Evolutionary conservation across 2,329 filamentous ascomycete genomes (phyloP), one percentile per base, ranked within the genome.

Genomic region (Mollisiaceae sp.): DNA sequence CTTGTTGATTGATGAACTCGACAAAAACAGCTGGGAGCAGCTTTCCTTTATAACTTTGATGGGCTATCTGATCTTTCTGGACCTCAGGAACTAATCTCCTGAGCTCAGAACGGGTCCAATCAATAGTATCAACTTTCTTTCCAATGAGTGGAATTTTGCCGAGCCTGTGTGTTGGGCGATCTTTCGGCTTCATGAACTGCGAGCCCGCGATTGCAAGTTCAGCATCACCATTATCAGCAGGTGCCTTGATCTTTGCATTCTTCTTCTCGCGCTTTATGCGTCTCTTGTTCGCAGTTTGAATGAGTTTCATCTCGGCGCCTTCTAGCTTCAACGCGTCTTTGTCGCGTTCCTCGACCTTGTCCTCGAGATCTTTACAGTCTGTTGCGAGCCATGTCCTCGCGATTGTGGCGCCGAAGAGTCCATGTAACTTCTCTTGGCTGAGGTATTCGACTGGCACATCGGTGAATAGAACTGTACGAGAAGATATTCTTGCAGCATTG

Each of bases 121-220:
- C 88, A 77, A 99, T 97, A 0, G 94, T 96, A 79, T 99, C 94
- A 15, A 97, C 93, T 76, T 97, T 95, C 75, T 93, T 90, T 68
- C 93, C 91, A 68, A 94, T 86, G 59, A 91, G 83, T 11, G 85
- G 85, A n/a, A 94, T 77, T 1, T 85, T 82, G 76, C 90, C 91
- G 60, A 89, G 79, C 24, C 86, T 85, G 74, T 97, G 93, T 1
- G 89, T 88, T 1, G 93, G 93, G 41, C 93, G 87, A 71, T 93
- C 84, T 76, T 91, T 89, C 11, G 83, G 79, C 27, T 87, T 83
- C 57, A 97, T 81, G 87, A 89, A 97, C 71, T 88, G 89, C 4
- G 89, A 86, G 4, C 91, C 91, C 52, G 91, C 81, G 65, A 83
- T 83, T 68, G 89, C 90, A 60, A 89, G 85, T 78, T 94, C 89